phyloP scores from a whole-genome alignment of 192 early-diverging fungal genomes.

The Cetraspora pellucida region DNA sequence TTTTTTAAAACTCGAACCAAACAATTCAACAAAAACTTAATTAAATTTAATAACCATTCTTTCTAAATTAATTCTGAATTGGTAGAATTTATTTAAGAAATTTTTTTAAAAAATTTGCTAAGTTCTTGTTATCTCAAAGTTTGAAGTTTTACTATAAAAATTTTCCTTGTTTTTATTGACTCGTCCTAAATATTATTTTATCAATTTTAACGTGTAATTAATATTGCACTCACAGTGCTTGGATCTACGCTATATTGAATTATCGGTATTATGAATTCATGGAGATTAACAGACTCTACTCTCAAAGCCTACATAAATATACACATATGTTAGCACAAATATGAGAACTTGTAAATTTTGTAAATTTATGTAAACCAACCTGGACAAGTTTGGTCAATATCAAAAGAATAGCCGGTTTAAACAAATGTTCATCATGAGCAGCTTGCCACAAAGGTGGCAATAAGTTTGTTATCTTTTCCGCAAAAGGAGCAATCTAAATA shows the following conservation, averaged over 20 bases:
- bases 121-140: too few relatives aligned
- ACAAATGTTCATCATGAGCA: constrained; percentile 74
- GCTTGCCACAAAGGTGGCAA: constrained; percentile 82
- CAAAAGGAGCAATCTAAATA: constrained; percentile 69
- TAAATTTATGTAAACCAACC: constrained; percentile 36
- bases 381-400: constrained; percentile 78
- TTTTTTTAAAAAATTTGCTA: too few relatives aligned
- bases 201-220: constrained; percentile 2
- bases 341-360: too few relatives aligned
- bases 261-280: constrained; percentile 75
- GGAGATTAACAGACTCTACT: constrained; percentile 69
- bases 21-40: too few relatives aligned
- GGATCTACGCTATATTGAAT: constrained; percentile 74
- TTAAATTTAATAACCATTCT: too few relatives aligned
- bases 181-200: too few relatives aligned
- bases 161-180: too few relatives aligned
- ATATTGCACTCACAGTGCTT: constrained; percentile 45
- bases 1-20: too few relatives aligned
- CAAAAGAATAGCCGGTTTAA: constrained; percentile 75
- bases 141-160: too few relatives aligned
- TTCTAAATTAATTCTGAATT: too few relatives aligned
- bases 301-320: constrained; percentile 58
- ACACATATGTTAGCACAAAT: background rate
- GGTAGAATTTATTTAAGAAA: too few relatives aligned
- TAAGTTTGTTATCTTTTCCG: constrained; percentile 68